Percentiles rank a stretch among this genome's conserved stretches.
These are phyloP conservation scores for Sporormia fimetaria DNA, from an alignment of 495 filamentous ascomycete genomes.

Conservation along the genomic window DNA sequence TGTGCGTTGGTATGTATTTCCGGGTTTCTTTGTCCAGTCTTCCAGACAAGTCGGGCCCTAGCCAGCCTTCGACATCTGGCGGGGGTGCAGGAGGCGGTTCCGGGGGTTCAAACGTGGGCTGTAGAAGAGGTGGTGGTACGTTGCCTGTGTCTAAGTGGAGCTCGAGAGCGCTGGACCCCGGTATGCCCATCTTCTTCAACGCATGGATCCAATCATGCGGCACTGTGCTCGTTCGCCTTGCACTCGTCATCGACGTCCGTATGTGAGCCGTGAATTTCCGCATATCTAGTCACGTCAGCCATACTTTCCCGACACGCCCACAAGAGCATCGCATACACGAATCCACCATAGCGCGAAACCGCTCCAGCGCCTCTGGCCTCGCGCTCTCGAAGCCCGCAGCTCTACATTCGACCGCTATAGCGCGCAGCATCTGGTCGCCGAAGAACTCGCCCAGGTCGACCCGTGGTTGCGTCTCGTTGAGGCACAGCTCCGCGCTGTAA, in stretches of 20 bases:
- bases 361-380: constrained; percentile 46
- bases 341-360: constrained; percentile 46
- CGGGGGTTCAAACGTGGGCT: constrained; percentile 36
- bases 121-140: constrained; percentile 30
- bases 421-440: constrained; percentile 41
- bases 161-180: constrained; percentile 27
- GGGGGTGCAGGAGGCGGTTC: constrained; percentile 37
- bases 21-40: constrained; percentile 39
- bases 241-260: constrained; percentile 49
- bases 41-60: constrained; percentile 45
- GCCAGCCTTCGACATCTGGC: constrained; percentile 31
- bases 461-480: no score
- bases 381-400: constrained; percentile 49
- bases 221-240: constrained; percentile 49
- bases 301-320: not conserved
- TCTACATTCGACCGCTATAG: constrained; percentile 43
- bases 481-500: constrained; percentile 27
- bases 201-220: constrained; percentile 61
- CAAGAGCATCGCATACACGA: constrained; percentile 41
- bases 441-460: no score
- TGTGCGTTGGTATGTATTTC: constrained; percentile 52
- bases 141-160: constrained; percentile 35
- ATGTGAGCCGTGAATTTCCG: constrained; percentile 44
- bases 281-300: constrained; percentile 40
- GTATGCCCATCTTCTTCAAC: constrained; percentile 35